These are phyloP conservation scores for Cyclotella sp. DNA, from an alignment of 108 stramenopile genomes.

Conservation along the genomic window DNA sequence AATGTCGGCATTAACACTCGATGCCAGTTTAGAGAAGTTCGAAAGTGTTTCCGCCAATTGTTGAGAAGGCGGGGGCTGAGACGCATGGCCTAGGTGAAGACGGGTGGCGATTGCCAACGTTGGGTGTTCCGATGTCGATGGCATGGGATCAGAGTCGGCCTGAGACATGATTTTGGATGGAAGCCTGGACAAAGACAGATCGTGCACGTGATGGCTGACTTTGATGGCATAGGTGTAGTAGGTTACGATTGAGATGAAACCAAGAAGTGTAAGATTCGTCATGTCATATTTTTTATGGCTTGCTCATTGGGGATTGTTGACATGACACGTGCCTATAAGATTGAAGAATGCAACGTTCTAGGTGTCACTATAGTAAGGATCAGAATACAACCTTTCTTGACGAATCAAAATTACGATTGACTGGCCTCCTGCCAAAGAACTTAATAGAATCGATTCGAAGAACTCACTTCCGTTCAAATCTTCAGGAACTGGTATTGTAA, in stretches of 20 bases:
- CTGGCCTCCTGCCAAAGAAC: no score
- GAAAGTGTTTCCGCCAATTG: constrained; percentile 35
- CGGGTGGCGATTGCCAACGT: constrained; percentile 70
- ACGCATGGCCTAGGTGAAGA: constrained; percentile 78
- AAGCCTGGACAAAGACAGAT: background rate
- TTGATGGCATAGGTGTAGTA: background rate
- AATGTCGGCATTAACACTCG: constrained; percentile 17
- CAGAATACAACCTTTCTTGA: no score
- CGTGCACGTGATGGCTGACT: background rate
- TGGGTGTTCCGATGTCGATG: background rate
- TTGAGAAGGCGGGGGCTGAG: constrained; percentile 43
- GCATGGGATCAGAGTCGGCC: background rate
- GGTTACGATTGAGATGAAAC: background rate
- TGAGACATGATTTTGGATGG: background rate
- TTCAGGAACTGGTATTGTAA: no score
- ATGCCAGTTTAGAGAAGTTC: constrained; percentile 39
- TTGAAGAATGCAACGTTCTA: no score
- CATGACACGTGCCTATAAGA: no score
- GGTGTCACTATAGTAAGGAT: no score
- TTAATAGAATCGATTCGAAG: no score
- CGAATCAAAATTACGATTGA: no score
- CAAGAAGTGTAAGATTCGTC: background rate
- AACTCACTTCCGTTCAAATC: no score
- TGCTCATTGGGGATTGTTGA: no score
- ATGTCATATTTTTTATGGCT: background rate